These are phyloP conservation scores for Knoxdaviesia capensis DNA, from an alignment of 2,329 filamentous ascomycete genomes.

Conservation along the genomic window DNA sequence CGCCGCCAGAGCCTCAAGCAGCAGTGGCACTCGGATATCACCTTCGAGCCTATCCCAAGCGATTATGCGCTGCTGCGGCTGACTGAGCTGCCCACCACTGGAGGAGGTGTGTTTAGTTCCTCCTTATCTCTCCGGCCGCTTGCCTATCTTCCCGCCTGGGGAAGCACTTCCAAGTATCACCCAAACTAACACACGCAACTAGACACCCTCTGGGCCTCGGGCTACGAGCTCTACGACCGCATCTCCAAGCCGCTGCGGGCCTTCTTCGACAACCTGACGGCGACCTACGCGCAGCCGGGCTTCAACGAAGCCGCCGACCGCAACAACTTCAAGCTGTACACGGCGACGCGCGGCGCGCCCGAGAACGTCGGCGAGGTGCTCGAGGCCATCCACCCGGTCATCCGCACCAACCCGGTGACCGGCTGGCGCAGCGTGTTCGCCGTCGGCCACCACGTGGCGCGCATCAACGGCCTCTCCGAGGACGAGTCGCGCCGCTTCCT, in stretches of 20 bases:
- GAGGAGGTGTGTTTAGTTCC: conserved; percentile 19
- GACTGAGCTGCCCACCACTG: conserved; percentile 30
- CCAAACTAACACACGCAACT: neutral
- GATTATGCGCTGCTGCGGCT: conserved; percentile 41
- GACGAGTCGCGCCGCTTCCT: conserved; percentile 27
- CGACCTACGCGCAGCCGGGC: conserved; percentile 26
- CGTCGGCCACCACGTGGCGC: conserved; percentile 26
- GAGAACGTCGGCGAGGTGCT: conserved; percentile 27
- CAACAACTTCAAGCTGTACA: conserved; percentile 24
- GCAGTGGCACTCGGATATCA: conserved; percentile 43
- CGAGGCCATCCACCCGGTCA: conserved; percentile 29
- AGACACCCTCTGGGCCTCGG: conserved; percentile 47
- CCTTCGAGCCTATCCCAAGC: conserved; percentile 41
- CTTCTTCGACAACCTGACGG: conserved; percentile 39
- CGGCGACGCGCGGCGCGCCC: conserved; percentile 23
- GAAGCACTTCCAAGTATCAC: too few species aligned
- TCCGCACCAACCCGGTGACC: conserved; percentile 36
- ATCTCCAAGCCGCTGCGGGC: conserved; percentile 32
- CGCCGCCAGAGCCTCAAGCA: conserved; percentile 24
- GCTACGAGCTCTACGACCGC: conserved; percentile 46
- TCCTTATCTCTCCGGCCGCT: neutral
- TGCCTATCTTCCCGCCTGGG: neutral
- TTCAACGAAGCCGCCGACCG: conserved; percentile 26
- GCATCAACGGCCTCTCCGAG: conserved; percentile 27
- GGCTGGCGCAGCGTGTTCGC: conserved; percentile 36